Conservation (phyloP, 202 grass and related monocot genomes). For the Musa balbisiana region DNA sequence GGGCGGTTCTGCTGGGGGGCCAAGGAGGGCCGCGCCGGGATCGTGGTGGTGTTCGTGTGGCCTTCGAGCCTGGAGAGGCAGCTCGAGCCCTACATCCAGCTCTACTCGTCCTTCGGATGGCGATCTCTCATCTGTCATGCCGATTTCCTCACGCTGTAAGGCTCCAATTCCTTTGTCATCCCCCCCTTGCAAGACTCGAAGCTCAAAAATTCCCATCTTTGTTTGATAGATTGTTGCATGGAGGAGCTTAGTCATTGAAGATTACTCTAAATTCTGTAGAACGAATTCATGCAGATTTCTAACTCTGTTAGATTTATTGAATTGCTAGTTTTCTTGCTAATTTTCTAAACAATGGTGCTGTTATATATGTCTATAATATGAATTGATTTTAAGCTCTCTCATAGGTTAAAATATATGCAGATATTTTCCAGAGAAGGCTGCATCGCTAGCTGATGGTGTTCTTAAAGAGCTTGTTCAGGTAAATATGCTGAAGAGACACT, state of each 20-base stretch:
- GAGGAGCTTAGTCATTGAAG: too few species aligned
- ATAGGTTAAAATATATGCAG: slow-evolving; percentile 21
- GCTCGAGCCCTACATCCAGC: slow-evolving; percentile 6
- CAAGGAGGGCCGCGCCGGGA: slow-evolving; percentile 16
- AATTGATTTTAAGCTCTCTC: too few species aligned
- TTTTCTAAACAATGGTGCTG: too few species aligned
- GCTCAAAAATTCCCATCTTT: too few species aligned
- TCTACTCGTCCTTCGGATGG: slow-evolving; percentile 26
- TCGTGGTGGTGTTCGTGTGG: slow-evolving; percentile 31
- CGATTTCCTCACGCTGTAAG: slow-evolving; percentile 25
- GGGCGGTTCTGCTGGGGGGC: slow-evolving; percentile 19
- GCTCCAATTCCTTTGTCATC: too few species aligned
- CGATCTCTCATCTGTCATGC: slow-evolving; percentile 25
- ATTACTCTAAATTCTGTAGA: too few species aligned
- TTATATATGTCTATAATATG: too few species aligned
- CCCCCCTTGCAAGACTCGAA: too few species aligned
- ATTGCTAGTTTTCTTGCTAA: too few species aligned
- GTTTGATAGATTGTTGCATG: too few species aligned
- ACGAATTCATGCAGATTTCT: too few species aligned
- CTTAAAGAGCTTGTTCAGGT: slow-evolving; percentile 79
- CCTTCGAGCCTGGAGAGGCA: slow-evolving; percentile 21
- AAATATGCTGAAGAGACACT: not conserved
- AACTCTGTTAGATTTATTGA: too few species aligned
- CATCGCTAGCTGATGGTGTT: slow-evolving; percentile 56
- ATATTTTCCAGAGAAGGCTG: slow-evolving; percentile 79